Base-by-base conservation (phyloP, 331 rosid genomes). In the Acacia pycnantha region DNA sequence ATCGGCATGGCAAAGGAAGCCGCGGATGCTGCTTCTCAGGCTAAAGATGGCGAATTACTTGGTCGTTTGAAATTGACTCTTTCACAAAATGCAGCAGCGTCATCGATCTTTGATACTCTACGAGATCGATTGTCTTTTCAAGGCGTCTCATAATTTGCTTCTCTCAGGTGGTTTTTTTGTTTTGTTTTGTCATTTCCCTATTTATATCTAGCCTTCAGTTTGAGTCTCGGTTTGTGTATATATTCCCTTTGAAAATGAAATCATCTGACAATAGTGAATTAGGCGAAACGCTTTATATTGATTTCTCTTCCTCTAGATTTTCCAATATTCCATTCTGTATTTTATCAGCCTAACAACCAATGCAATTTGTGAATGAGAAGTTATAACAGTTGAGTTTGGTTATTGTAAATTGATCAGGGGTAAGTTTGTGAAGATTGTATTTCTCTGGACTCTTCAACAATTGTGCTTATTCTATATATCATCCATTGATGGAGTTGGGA, bases 1-100 rank as follows among this genome's bases (percentile, higher is more conserved):
- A 92, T 96, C 74, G 97, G 97, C 87, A 89, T 92, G 99, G 97
- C 95, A 46, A 96, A 93, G 89, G 99, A 93, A 93, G 99, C 99
- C 24, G 98, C 97, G 0, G 97, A 96, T 82, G 98, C 99, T 77
- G 99, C 99, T 74, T 91, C 94, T 40, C 99, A 93, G 85, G 91
- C 97, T 9, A 96, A 96, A 81, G 98, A 96, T 51, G 97, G 99
- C 31, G 98, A 96, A 84, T 85, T 96, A 78, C 97, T 96, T 67
- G 99, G 97, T 79, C 90, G 98, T 80, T 86, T 96, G 83, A 96
- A 91, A 85, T 84, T 78, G 82, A 92, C 98, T 0, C 88, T 96
- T 79, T 87, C 97, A 44, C 98, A 93, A 84, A 93, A 92, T 83
- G 87, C 94, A 2, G 94, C 93, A 33, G 98, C 97, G 75, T 87